These are phyloP conservation scores for Ambrosiella cleistominuta DNA, from an alignment of 2,329 filamentous ascomycete species.

Conservation along the genomic window DNA sequence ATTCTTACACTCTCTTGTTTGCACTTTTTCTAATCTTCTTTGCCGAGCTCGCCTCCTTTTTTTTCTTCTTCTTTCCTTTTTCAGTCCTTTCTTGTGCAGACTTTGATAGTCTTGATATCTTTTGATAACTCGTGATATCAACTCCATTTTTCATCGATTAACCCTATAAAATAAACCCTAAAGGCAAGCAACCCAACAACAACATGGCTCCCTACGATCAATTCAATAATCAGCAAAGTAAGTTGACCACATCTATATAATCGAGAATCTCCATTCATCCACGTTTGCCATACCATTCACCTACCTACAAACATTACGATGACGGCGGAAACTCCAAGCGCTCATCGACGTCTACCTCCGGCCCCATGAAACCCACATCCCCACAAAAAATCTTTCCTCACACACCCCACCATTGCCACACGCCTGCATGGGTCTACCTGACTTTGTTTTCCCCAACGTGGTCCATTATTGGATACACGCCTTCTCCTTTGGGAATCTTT, in stretches of 20 bases:
- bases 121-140: not conserved
- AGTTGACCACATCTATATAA: not conserved
- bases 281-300: too few relatives aligned
- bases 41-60: not conserved
- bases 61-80: not conserved
- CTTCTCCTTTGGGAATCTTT: not conserved
- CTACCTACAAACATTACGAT: too few relatives aligned
- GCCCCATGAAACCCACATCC: not conserved
- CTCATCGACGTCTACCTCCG: not conserved
- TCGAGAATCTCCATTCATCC: too few relatives aligned
- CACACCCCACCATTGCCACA: not conserved
- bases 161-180: not conserved
- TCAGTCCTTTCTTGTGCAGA: not conserved
- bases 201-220: slow-evolving; percentile 3
- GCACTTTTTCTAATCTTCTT: not conserved
- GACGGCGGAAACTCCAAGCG: not conserved
- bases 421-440: not conserved
- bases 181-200: not conserved
- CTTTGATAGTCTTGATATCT: not conserved
- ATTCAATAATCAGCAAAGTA: not conserved
- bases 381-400: too few relatives aligned
- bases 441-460: not conserved
- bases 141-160: not conserved
- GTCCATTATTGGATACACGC: not conserved
- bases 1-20: not conserved